Percentiles rank a stretch among this genome's conserved stretches.
phyloP scores from a whole-genome alignment of 305 asterid species.

The Rubia balearica region DNA sequence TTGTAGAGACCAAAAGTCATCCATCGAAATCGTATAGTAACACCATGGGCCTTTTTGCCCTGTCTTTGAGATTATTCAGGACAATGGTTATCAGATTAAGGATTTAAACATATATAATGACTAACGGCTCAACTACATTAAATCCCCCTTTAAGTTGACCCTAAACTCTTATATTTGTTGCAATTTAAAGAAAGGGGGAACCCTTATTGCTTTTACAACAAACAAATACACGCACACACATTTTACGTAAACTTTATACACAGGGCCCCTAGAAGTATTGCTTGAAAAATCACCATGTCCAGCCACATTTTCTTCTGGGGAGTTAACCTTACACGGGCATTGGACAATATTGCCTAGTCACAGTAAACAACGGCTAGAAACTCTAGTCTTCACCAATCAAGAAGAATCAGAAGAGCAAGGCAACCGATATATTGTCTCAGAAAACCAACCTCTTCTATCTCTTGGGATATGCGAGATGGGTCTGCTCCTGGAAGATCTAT shows the following conservation, averaged over 20 bases:
- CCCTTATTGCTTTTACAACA: neutral
- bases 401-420: neutral
- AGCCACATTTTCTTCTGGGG: neutral
- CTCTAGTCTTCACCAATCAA: neutral
- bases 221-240: neutral
- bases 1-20: neutral
- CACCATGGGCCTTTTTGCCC: neutral
- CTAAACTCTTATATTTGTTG: neutral
- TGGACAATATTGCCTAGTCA: neutral
- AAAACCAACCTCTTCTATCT: conserved; percentile 92
- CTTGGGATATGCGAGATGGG: conserved; percentile 78
- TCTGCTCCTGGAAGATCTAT: conserved; percentile 99
- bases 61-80: neutral
- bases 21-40: neutral
- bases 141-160: neutral
- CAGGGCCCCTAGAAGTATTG: neutral
- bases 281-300: neutral
- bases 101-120: neutral
- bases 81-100: neutral
- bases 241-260: neutral
- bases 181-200: neutral
- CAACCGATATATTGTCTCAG: conserved; percentile 4
- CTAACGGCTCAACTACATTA: neutral
- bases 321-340: neutral
- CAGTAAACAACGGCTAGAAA: neutral